Evolutionary conservation across 2,329 filamentous ascomycete species (phyloP).

Genomic region (Cladorrhinum sp.): DNA sequence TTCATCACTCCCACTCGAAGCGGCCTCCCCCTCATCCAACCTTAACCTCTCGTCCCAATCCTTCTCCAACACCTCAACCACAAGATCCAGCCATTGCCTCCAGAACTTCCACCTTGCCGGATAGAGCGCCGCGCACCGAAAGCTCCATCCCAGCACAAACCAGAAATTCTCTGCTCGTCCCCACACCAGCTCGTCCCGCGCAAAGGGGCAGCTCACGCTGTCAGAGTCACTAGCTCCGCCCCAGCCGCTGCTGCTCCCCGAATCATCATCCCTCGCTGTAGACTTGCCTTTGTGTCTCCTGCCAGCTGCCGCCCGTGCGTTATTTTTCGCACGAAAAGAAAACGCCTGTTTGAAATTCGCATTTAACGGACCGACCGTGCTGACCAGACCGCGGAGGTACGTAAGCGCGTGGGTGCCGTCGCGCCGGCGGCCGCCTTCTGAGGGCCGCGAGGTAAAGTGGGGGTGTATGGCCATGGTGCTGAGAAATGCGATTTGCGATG

Average conservation of each 20-base stretch:
- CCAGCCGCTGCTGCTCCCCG: slow-evolving; percentile 18
- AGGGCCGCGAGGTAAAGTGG: slow-evolving; percentile 68
- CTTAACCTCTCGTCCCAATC: slow-evolving; percentile 62
- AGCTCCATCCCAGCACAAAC: slow-evolving; percentile 84
- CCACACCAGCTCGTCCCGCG: slow-evolving; percentile 64
- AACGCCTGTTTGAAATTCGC: slow-evolving; percentile 71
- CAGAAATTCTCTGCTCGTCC: slow-evolving; percentile 81
- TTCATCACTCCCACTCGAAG: background rate
- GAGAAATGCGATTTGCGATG: slow-evolving; percentile 72
- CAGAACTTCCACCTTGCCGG: slow-evolving; percentile 76
- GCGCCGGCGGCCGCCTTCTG: slow-evolving; percentile 56
- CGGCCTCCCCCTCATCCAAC: slow-evolving; percentile 38
- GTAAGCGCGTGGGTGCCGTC: slow-evolving; percentile 64
- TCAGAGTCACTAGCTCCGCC: slow-evolving; percentile 43
- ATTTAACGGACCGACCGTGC: slow-evolving; percentile 65
- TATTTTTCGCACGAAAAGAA: slow-evolving; percentile 46
- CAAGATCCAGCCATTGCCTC: slow-evolving; percentile 74
- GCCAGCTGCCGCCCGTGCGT: slow-evolving; percentile 11
- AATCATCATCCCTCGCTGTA: background rate
- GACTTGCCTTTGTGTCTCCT: background rate
- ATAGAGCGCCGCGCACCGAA: slow-evolving; percentile 78
- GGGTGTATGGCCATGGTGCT: slow-evolving; percentile 82
- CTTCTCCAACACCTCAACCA: slow-evolving; percentile 72
- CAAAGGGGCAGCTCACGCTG: slow-evolving; percentile 43
- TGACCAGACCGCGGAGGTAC: slow-evolving; percentile 66